Base-by-base conservation (phyloP, 805 yeast species). In the Saccharomycopsis fermentans region DNA sequence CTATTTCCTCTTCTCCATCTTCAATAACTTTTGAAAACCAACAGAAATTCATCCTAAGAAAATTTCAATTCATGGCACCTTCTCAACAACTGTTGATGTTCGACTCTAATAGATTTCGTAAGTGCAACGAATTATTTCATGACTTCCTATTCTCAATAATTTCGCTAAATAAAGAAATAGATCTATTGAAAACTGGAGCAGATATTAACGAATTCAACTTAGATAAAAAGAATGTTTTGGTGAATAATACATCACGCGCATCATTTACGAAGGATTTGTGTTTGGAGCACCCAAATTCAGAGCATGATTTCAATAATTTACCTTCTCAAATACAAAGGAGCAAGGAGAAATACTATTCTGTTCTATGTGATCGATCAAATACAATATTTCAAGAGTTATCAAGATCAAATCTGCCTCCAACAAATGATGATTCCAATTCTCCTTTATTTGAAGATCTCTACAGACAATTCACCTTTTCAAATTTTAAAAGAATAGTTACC, bases 61-160 rank as follows among this genome's bases (percentile, higher is more conserved):
- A 55, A 19, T 58, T 60, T 50, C 63, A 60, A 37, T 58, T 55
- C 47, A 56, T 56, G 6, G 54, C 53, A 2, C 47, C 58, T 12
- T 53, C 61, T 27, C 55, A 55, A 16, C 53, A 56, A 26, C 34
- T 47, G 21, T 32, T 16, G 6, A 35, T 52, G 17, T 59, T 59
- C 8, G 63, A 60, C 26, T 26, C 34, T 34, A 19, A 14, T 34
- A 52, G 47, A 35, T 60, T 55, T 48, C 53, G 36, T 19, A 40
- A 35, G 6, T 55, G 56, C 19, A 56, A 60, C 47, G 39, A 54
- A n/a, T 39, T 60, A 21, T 54, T 60, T 3, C 40, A 51, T 34
- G 52, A 56, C 19, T 52, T 39, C 24, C 17, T 60, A 27, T 26
- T 55, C 24, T 21, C 55, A 19, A 55, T 27, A 36, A 27, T 34